Evolutionary conservation across 192 early-diverging fungal genomes (phyloP), one percentile per base, ranked within the genome.

Genomic region (Coemansia sp.): DNA sequence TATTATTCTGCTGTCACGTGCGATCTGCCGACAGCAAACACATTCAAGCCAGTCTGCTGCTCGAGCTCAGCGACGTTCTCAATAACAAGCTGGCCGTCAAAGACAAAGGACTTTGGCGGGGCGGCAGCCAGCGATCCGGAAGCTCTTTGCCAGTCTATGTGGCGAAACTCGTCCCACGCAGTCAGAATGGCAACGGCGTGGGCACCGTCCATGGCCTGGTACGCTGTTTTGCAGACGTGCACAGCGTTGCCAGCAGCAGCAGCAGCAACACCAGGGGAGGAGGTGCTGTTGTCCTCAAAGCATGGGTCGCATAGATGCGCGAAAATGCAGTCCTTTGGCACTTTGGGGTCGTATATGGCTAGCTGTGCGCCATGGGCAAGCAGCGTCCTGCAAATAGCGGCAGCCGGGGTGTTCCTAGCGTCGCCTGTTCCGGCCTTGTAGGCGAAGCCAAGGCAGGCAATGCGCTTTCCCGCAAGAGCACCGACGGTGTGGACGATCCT

Each of bases 341-440:
- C 95, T 85, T 95, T 95, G 45, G 95, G 95, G 67, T 97, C 95
- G 74, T 93, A 97, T 56, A 97, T 84, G 23, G 81, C 74, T 61
- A 97, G 67, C 32, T 77, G 70, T 13, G 94, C 93, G 23, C 86
- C 88, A 62, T 91, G 89, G 67, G 89, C 81, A 54, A 97, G 81
- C 50, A 96, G 87, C 59, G 89, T 83, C 67, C 90, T 87, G 73
- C 89, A 87, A 33, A 97, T 76, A 3, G 85, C 87, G 45, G 93
- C 94, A n/a, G 95, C 93, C 32, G 95, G 91, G 40, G 91, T 90
- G 81, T 95, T 92, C 59, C 95, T 86, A 33, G 95, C 91, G 81
- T 97, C 95, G 62, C 92, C 91, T 32, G 94, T 97, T 67, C 94
- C 90, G 76, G 91, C 93, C 84, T 97, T 97, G 84, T 92, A 97